Evolutionary conservation across 2,329 filamentous ascomycete genomes (phyloP), one percentile per base, ranked within the genome.

Genomic region (Botrytis deweyae): DNA sequence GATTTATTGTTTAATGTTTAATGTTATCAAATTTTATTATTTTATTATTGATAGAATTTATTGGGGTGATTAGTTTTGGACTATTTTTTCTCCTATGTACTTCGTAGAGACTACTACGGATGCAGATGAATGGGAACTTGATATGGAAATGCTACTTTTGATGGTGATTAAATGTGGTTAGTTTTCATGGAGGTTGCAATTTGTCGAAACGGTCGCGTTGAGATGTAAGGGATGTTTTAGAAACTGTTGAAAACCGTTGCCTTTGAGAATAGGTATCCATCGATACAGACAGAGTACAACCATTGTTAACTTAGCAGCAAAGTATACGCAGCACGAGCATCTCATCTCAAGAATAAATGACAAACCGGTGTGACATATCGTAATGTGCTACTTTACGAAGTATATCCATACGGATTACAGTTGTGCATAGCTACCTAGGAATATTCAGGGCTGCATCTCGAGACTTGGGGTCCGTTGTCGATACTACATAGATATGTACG

Each of bases 371-470:
- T 42, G 61, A 63, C 38, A 63, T 63, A n/a, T 40, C 38, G 61
- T 42, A 42, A 63, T 42, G 25, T 42, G n/a, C 61, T 4, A 29
- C 61, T n/a, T 8, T 2, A 33, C 33, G 33, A 33, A 33, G 33
- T 33, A 20, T 4, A n/a, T 42, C n/a, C 25, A 29, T 55, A 8
- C 25, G 25, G 12, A 55, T 4, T 55, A 55, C 49, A 55, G 25
- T 29, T 55, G 12, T 55, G 49, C 49, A 29, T 29, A 55, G 46
- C n/a, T 55, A 55, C 14, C n/a, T 64, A 12, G 61, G 61, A 29
- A 29, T 29, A 29, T 64, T 44, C 62, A 64, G 62, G 62, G 61
- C 38, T 63, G 61, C 61, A 63, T 42, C 38, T 63, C 42, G 61
- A n/a, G 38, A n/a, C 22, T n/a, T 38, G 61, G 36, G 38, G 38